Conservation (phyloP, 1,284 basidiomycete genomes). For the Mixia osmundae region DNA sequence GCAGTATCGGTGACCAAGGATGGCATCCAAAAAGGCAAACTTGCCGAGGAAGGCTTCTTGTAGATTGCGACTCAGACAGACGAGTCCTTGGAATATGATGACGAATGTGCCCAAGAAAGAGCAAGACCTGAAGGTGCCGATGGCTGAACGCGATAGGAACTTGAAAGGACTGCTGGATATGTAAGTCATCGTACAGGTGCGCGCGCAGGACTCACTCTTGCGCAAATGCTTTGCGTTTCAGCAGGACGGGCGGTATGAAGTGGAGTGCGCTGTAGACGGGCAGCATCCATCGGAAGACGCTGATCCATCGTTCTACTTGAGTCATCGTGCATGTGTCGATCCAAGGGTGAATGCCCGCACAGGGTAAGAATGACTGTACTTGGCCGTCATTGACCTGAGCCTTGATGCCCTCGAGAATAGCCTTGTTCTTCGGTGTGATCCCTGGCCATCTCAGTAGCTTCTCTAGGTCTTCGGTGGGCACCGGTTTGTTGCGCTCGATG, state of each 20-base stretch:
- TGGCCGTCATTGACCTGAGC: constrained; percentile 24
- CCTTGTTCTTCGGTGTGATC: constrained; percentile 18
- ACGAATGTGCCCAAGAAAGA: constrained; percentile 75
- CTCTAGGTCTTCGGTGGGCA: no score
- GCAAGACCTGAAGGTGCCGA: constrained; percentile 60
- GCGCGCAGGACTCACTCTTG: constrained; percentile 31
- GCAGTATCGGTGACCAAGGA: constrained; percentile 9
- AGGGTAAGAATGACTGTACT: constrained; percentile 36
- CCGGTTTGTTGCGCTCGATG: no score
- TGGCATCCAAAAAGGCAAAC: constrained; percentile 11
- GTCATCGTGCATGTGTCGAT: constrained; percentile 39
- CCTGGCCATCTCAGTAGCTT: constrained; percentile 6
- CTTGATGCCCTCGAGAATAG: constrained; percentile 16
- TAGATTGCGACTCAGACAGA: constrained; percentile 46
- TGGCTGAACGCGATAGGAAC: constrained; percentile 33
- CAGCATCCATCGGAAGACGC: constrained; percentile 61
- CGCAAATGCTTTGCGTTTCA: constrained; percentile 30
- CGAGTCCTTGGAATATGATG: constrained; percentile 59
- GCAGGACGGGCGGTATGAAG: constrained; percentile 38
- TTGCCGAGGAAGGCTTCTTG: constrained; percentile 23
- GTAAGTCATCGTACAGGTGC: background rate
- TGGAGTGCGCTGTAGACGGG: constrained; percentile 68
- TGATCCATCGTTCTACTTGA: constrained; percentile 44
- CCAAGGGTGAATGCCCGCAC: constrained; percentile 54
- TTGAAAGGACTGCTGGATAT: constrained; percentile 1